Base-by-base conservation (phyloP, 768 basidiomycete species). In the Tulasnella calospora region DNA sequence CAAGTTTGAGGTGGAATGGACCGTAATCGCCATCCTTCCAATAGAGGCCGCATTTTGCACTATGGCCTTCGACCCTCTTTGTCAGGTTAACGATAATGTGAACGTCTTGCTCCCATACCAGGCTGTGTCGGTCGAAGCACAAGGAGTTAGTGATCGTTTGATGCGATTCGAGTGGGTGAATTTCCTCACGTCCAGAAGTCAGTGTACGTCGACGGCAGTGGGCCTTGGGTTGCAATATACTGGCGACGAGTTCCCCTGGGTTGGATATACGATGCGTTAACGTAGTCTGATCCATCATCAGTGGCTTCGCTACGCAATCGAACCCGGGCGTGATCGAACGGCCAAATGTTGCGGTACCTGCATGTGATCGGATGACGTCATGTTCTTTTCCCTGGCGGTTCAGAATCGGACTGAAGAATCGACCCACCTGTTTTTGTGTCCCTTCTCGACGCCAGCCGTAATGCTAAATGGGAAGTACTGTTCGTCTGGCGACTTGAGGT, bases 1-100 rank as follows among this genome's bases (percentile, higher is more conserved):
- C 80, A 19, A 88, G 83, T 78, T 88, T 86, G 36, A 98, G 87
- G 9, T 86, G 88, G 77, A 96, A 84, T 2, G 91, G 88, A 1
- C 95, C 96, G 82, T 92, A 96, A 44, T 84, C 83, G 21, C 87
- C 86, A 21, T 83, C 82, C 47, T 82, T 81, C 95, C 96, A 99
- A 83, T 99, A 99, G 38, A 90, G 86, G 38, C 95, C 94, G 83
- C 97, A 98, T 84, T 99, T 98, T 82, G 95, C 87, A 83, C 90
- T 89, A 27, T 94, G 88, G 73, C 93, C 94, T 83, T 99, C 97
- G 78, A 93, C 87, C 82, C 97, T 94, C 78, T 92, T 91, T 4
- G 97, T 98, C 78, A 99, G 90, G 97, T 98, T 99, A 80, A 98
- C 93, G 80, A 99, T 95, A 73, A 98, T 94, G 80, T 93, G 92